phyloP scores from a whole-genome alignment of 139 green algal genomes.

The Pedinophyceae sp. region DNA sequence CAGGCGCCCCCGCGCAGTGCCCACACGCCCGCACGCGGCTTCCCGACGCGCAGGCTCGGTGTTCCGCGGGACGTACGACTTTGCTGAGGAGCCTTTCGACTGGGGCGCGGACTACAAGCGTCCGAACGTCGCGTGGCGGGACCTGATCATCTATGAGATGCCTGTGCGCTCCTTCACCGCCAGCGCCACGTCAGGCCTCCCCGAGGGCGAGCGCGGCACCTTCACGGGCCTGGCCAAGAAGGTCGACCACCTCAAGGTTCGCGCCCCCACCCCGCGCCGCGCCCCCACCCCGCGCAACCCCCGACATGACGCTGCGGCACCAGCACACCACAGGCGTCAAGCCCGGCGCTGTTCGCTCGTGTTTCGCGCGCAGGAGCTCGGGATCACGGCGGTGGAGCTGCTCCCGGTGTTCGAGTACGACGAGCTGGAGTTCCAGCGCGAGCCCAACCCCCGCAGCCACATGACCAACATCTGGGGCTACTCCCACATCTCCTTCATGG shows the following conservation, averaged over 20 bases:
- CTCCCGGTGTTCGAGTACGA: constrained; percentile 89
- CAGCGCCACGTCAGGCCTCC: constrained; percentile 28
- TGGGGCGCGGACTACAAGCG: constrained; percentile 48
- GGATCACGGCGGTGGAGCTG: constrained; percentile 83
- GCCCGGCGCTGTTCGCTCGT: too few species aligned
- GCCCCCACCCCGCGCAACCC: too few species aligned
- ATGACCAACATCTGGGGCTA: constrained; percentile 90
- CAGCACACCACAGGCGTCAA: too few species aligned
- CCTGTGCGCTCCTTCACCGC: constrained; percentile 68
- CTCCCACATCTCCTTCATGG: constrained; percentile 71
- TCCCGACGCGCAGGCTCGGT: constrained; percentile 33
- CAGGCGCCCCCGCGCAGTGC: neutral
- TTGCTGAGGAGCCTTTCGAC: constrained; percentile 53
- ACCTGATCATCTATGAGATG: constrained; percentile 76
- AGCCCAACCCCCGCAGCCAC: constrained; percentile 56
- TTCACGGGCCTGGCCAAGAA: constrained; percentile 61
- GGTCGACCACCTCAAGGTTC: constrained; percentile 21
- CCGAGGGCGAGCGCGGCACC: constrained; percentile 33
- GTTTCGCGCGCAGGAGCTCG: too few species aligned
- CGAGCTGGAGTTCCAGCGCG: constrained; percentile 78
- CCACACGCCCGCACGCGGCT: neutral
- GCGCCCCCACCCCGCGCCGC: too few species aligned
- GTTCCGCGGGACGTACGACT: constrained; percentile 73
- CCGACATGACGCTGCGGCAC: too few species aligned
- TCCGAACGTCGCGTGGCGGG: constrained; percentile 25